Base-by-base conservation (phyloP, 306 rosid species). In the Trifolium pratense region DNA sequence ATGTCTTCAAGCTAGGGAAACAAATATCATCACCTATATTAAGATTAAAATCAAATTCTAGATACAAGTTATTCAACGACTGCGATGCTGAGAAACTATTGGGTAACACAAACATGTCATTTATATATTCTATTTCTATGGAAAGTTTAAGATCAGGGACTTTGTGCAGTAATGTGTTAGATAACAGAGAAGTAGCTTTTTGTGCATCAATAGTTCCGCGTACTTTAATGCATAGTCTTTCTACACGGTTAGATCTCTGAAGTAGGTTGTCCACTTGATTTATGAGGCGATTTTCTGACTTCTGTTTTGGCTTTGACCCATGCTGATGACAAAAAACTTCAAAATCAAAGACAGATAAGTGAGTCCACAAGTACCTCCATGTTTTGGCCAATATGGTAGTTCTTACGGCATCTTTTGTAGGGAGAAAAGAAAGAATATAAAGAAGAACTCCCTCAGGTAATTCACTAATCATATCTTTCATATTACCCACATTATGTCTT, bases 291-390 rank as follows among this genome's bases (percentile, higher is more conserved):
- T 14, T 25, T 25, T 11, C 46, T 21, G 21, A 21, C 6, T 55
- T 60, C 7, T 34, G 42, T 15, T 15, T 48, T 42, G 9, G 20
- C 11, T 16, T 43, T 56, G 58, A 39, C 20, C 11, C 6, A 11
- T 55, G 12, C 51, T 3, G 11, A 14, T 9, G 9, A 25, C 3
- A 13, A 57, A 5, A 13, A 25, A 12, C 12, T 25, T 40, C 37
- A 63, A 71, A 55, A 78, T 62, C 18, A 29, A 39, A 70, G 67
- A 17, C 16, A 9, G 60, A 18, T 43, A 51, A 61, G n/a, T 70
- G 5, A 0, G 77, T 78, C 67, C 81, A 70, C 10, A 78, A 62
- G 67, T 39, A 21, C 59, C 21, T 61, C 77, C 81, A 70, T 25
- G 45, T 61, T 62, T 31, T 78, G 16, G 77, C 63, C 36, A 78